Evolutionary conservation across 345 rosid species (phyloP).

Genomic region (Ricinus communis): DNA sequence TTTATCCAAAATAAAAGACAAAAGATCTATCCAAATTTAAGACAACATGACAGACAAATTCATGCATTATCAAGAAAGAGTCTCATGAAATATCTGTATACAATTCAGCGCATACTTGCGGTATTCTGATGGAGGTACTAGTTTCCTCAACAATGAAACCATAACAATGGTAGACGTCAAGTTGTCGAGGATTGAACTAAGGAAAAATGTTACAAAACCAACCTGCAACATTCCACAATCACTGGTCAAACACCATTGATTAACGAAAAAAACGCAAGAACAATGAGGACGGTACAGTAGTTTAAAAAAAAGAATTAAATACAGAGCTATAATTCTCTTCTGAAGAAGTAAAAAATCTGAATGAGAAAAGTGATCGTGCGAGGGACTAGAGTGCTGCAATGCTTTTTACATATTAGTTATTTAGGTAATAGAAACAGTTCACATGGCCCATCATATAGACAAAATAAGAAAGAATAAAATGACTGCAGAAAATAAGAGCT

Average conservation of each 20-base stretch:
- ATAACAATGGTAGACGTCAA: conserved; percentile 92
- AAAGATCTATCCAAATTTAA: neutral
- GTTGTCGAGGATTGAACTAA: conserved; percentile 88
- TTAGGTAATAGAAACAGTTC: too few species aligned
- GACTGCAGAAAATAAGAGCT: too few species aligned
- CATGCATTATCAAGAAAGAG: neutral
- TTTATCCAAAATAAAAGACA: neutral
- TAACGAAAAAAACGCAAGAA: neutral
- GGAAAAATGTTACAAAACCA: conserved; percentile 90
- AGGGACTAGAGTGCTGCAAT: too few species aligned
- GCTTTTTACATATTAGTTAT: too few species aligned
- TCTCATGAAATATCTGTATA: neutral
- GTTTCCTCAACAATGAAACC: conserved; percentile 90
- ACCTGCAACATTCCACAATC: conserved; percentile 50
- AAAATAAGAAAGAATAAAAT: too few species aligned
- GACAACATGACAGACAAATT: neutral
- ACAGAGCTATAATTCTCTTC: too few species aligned
- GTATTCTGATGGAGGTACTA: conserved; percentile 85
- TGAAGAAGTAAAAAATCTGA: too few species aligned
- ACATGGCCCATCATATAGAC: too few species aligned
- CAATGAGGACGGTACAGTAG: too few species aligned
- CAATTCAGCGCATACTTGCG: conserved; percentile 69
- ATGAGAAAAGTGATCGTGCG: too few species aligned
- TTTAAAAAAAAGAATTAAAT: too few species aligned
- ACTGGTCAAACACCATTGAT: conserved; percentile 21